Conservation (phyloP, 169 alveolate genomes). For the Cryptosporidium parvum region DNA sequence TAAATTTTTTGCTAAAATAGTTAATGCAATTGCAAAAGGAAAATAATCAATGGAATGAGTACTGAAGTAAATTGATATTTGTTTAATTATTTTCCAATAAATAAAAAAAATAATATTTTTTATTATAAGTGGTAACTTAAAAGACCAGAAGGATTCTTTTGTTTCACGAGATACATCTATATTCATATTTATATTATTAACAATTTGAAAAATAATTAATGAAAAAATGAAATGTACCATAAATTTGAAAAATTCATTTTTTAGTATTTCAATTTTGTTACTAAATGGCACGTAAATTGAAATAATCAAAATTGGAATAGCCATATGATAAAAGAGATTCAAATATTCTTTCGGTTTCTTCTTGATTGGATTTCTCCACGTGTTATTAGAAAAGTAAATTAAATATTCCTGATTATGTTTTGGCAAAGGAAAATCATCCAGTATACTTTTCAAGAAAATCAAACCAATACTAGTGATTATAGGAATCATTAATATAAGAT, state of each 20-base stretch:
- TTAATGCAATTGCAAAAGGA: constrained; percentile 44
- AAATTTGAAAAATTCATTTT: constrained; percentile 1
- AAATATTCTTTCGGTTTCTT: neutral
- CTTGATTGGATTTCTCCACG: constrained; percentile 18
- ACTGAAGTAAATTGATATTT: constrained; percentile 12
- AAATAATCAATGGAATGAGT: constrained; percentile 15
- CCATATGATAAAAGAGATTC: neutral
- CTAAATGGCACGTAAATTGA: constrained; percentile 14
- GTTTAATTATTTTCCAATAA: constrained; percentile 36
- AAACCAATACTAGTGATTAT: constrained; percentile 49
- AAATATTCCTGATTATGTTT: constrained; percentile 43
- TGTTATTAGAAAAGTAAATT: constrained; percentile 40
- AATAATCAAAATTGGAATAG: constrained; percentile 17
- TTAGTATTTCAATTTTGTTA: constrained; percentile 7
- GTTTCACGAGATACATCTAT: constrained; percentile 49
- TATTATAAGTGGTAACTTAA: constrained; percentile 47
- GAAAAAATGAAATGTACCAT: constrained; percentile 17
- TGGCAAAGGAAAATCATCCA: constrained; percentile 71
- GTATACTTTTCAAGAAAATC: constrained; percentile 34
- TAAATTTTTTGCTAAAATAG: constrained; percentile 6
- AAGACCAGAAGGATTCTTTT: constrained; percentile 36
- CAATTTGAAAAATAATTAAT: neutral
- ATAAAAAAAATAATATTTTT: constrained; percentile 44
- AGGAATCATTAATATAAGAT: constrained; percentile 35
- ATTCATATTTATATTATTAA: constrained; percentile 10